Conservation (phyloP, 805 yeast species). For the Candida nitratophila region DNA sequence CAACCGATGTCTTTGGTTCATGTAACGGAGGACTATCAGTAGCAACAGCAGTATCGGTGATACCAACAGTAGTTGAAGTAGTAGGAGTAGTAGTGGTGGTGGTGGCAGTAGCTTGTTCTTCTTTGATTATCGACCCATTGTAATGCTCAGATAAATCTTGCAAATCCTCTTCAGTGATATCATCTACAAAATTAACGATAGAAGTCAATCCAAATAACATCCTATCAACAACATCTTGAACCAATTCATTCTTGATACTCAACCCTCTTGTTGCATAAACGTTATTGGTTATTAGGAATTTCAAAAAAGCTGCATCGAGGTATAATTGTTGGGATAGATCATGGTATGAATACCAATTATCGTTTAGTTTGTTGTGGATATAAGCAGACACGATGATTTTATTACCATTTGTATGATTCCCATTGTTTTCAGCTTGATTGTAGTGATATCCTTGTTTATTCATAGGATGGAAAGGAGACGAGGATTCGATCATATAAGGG, state of each 20-base stretch:
- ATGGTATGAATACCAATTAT: constrained; percentile 28
- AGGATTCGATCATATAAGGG: constrained; percentile 23
- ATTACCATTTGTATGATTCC: background rate
- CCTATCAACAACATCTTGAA: constrained; percentile 24
- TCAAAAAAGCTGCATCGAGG: constrained; percentile 30
- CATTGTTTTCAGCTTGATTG: constrained; percentile 13
- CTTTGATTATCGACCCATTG: constrained; percentile 4
- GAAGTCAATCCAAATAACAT: constrained; percentile 23
- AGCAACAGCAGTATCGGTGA: too few species aligned
- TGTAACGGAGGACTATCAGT: too few species aligned
- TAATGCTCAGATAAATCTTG: constrained; percentile 13
- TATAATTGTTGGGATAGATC: constrained; percentile 32
- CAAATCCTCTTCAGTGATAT: constrained; percentile 10
- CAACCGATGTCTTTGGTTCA: too few species aligned
- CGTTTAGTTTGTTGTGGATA: constrained; percentile 19
- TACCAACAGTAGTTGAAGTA: too few species aligned
- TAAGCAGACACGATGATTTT: constrained; percentile 14
- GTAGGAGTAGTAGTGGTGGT: too few species aligned
- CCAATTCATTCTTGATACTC: constrained; percentile 17
- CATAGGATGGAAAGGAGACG: constrained; percentile 24
- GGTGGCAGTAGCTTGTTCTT: too few species aligned
- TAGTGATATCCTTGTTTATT: constrained; percentile 17
- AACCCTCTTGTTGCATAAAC: constrained; percentile 16
- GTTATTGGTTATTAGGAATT: constrained; percentile 26
- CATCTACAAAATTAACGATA: constrained; percentile 15